Base-by-base conservation (phyloP, 1,139 yeast genomes). In the Wickerhamomyces sp. region DNA sequence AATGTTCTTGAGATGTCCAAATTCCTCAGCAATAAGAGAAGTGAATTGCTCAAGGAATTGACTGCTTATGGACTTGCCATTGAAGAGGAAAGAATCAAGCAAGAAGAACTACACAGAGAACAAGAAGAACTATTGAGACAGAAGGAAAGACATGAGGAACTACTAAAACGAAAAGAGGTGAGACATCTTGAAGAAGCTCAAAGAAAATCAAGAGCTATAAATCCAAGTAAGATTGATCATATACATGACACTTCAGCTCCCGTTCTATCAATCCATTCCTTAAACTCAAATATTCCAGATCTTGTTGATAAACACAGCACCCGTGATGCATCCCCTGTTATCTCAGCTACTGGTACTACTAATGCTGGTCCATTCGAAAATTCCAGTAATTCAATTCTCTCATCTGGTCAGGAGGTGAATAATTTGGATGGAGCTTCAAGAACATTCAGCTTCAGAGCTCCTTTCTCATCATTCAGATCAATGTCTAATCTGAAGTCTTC, bases 1-100 rank as follows among this genome's bases (percentile, higher is more conserved):
- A 82, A 82, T 57, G 82, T 78, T n/a, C 64, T 79, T 41, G 80
- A 78, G 45, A 73, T 82, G 75, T 71, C 79, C 7, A 66, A 66
- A 37, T 65, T 70, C 10, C 65, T 79, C 45, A 63, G 61, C 11
- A 58, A 63, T 35, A 70, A 73, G 40, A 69, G 66, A 46, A 54
- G 52, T 8, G 73, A 69, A 4, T 26, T 55, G 18, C 29, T 52
- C 33, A 43, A 39, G 18, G 61, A 56, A 29, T 37, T 58, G 38
- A 49, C 50, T 15, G 44, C 36, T 7, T 44, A 36, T 33, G 43
- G 55, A 66, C 33, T 50, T 39, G 30, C 36, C 26, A 10, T 27
- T 23, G 41, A 39, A 36, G 51, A 46, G 34, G 38, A 34, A 13
- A 33, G 44, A 36, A 23, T 33, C 10, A 30, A 44, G 31, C 37